Base-by-base conservation (phyloP, 257 asterid species). In the Nyctanthes arbortristis region DNA sequence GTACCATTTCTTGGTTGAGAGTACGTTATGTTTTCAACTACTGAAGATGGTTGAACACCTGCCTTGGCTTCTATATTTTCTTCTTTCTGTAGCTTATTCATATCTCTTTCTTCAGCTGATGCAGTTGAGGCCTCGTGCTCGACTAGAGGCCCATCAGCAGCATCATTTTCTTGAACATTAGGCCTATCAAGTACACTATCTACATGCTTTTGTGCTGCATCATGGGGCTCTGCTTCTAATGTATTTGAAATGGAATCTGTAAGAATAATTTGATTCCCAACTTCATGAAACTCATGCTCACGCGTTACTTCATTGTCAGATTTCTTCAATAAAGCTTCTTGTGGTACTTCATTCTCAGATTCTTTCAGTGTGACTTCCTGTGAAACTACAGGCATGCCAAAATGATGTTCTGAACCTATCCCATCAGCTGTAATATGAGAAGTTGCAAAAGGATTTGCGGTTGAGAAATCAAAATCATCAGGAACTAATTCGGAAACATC, bases 1-100 rank as follows among this genome's bases (percentile, higher is more conserved):
- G 78, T 73, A 55, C 75, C 77, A 61, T 79, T 84, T 73, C 67
- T 79, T 18, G 58, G 64, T 39, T 62, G 66, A 66, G 88, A 73
- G 33, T 88, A 43, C 59, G 76, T 73, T 28, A 47, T 14, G 54
- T 61, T 74, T 72, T 68, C 84, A 57, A 61, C 87, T 61, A 69
- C 79, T 18, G 79, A 71, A 18, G 78, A 73, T 27, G 61, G 74
- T 37, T 56, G 66, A 1, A 77, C 77, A 54, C 68, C 69, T 66
- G 71, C 78, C 71, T 63, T 76, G 37, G 69, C 62, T 43, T 68
- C 75, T 9, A 43, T 54, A 2, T 52, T 73, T 74, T 73, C 78
- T 64, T 70, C 83, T 71, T 66, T 54, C 11, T 25, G 54, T 34
- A 73, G 67, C 40, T 62, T 29, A 14, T 31, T 11, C 14, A 74